These are phyloP conservation scores for Delphinella strobiligena DNA, from an alignment of 2,329 filamentous ascomycete species.

Conservation along the genomic window DNA sequence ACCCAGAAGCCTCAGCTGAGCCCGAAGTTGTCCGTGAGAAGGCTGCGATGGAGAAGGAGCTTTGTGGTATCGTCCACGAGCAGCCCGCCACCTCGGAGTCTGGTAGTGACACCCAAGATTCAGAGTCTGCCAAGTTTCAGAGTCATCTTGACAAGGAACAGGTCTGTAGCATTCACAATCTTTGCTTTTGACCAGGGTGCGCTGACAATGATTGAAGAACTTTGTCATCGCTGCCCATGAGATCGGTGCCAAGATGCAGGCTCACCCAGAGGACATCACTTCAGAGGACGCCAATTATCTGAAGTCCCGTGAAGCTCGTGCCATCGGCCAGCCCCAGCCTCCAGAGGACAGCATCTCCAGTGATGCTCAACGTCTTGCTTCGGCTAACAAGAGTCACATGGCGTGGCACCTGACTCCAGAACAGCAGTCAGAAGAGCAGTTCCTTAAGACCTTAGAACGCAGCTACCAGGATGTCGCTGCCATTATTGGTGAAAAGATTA, in stretches of 20 bases:
- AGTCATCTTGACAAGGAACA: slow-evolving; percentile 17
- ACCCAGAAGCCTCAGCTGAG: slow-evolving; percentile 54
- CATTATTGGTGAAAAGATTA: slow-evolving; percentile 21
- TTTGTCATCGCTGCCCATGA: slow-evolving; percentile 19
- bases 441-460: slow-evolving; percentile 18
- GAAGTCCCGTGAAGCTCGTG: slow-evolving; percentile 29
- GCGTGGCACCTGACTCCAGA: slow-evolving; percentile 11
- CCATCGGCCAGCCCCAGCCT: slow-evolving; percentile 15
- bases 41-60: slow-evolving; percentile 52
- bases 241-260: slow-evolving; percentile 18
- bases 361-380: slow-evolving; percentile 27
- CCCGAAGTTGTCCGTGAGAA: slow-evolving; percentile 36
- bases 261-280: slow-evolving; percentile 21
- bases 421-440: slow-evolving; percentile 21
- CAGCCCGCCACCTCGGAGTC: slow-evolving; percentile 11
- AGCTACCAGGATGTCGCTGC: slow-evolving; percentile 21
- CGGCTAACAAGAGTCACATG: slow-evolving; percentile 18
- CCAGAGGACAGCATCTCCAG: slow-evolving; percentile 23
- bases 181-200: no score
- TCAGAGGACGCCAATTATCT: slow-evolving; percentile 26
- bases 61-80: slow-evolving; percentile 35
- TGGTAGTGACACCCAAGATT: slow-evolving; percentile 17
- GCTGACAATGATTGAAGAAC: slow-evolving; percentile 10
- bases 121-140: slow-evolving; percentile 22
- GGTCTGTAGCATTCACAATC: slow-evolving; percentile 1